A percentile compares a stretch with the other conserved stretches of the same genome.
phyloP scores from a whole-genome alignment of 306 rosid genomes.

The Cajanus cajan region DNA sequence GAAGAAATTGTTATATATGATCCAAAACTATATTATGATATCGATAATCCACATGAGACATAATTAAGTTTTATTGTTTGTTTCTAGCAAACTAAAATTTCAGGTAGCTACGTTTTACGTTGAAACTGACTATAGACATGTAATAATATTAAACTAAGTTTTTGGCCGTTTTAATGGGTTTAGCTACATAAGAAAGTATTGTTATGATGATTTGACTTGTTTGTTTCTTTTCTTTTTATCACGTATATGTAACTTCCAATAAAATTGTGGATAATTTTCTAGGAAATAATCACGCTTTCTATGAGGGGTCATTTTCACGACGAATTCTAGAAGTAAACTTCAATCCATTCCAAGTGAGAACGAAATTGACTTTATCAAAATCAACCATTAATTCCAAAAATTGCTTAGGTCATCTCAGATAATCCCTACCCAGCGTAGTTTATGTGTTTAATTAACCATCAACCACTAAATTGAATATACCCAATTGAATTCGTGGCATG shows the following conservation, averaged over 20 bases:
- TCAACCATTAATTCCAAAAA: conserved; percentile 20
- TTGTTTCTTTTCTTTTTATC: neutral
- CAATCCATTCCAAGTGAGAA: conserved; percentile 23
- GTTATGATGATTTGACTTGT: conserved; percentile 13
- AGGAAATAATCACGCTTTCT: neutral
- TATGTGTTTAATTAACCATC: conserved; percentile 22
- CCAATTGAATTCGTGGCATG: conserved; percentile 15
- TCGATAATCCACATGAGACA: no score
- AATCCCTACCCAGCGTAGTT: neutral
- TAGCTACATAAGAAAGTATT: neutral
- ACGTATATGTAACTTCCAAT: neutral
- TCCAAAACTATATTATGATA: no score
- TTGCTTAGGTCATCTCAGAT: conserved; percentile 23
- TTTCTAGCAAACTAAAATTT: no score
- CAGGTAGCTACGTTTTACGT: no score
- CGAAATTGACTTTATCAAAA: conserved; percentile 32
- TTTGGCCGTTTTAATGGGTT: conserved; percentile 2
- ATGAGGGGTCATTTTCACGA: conserved; percentile 30
- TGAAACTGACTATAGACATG: no score
- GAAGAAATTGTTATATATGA: no score
- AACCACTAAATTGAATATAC: neutral
- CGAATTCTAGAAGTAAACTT: conserved; percentile 27
- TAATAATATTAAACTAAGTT: neutral
- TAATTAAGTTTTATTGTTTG: no score
- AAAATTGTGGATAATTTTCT: conserved; percentile 14